A percentile compares a stretch with the other conserved stretches of the same genome.
These are phyloP conservation scores for Apophysomyces trapeziformis DNA, from an alignment of 371 early-diverging fungal genomes.

Conservation along the genomic window DNA sequence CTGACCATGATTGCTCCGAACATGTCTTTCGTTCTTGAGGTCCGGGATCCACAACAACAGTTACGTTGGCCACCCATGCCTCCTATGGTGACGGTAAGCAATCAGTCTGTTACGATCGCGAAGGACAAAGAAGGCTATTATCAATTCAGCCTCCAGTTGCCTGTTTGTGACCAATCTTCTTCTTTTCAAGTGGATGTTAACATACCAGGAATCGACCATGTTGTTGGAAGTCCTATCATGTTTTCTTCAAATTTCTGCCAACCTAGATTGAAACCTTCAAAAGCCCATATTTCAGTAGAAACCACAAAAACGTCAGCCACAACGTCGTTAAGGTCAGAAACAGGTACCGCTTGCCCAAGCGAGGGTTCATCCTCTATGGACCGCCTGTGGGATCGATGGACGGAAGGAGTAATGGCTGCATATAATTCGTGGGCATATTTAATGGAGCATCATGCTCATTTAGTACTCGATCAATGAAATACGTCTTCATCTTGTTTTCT, in stretches of 20 bases:
- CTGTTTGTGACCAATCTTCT: constrained; percentile 3
- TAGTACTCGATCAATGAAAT: neutral
- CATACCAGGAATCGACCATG: neutral
- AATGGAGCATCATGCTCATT: constrained; percentile 3
- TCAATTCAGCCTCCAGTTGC: neutral
- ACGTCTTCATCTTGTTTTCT: neutral
- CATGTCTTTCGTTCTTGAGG: neutral
- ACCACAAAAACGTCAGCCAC: neutral
- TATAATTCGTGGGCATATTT: constrained; percentile 4
- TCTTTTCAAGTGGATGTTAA: constrained; percentile 9
- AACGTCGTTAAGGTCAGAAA: neutral
- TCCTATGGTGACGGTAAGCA: constrained; percentile 6
- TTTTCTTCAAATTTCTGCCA: constrained; percentile 1
- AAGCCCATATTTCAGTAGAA: neutral
- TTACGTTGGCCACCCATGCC: constrained; percentile 1
- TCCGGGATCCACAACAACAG: neutral
- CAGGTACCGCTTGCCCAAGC: neutral
- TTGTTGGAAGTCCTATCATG: neutral
- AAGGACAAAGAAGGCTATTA: constrained; percentile 10
- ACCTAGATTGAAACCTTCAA: neutral
- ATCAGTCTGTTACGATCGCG: neutral
- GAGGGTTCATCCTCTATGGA: neutral
- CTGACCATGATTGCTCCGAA: constrained; percentile 2
- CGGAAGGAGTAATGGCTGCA: constrained; percentile 1
- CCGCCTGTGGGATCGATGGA: neutral